Base-by-base conservation (phyloP, 2,329 filamentous ascomycete species). In the Monosporascus sp. region DNA sequence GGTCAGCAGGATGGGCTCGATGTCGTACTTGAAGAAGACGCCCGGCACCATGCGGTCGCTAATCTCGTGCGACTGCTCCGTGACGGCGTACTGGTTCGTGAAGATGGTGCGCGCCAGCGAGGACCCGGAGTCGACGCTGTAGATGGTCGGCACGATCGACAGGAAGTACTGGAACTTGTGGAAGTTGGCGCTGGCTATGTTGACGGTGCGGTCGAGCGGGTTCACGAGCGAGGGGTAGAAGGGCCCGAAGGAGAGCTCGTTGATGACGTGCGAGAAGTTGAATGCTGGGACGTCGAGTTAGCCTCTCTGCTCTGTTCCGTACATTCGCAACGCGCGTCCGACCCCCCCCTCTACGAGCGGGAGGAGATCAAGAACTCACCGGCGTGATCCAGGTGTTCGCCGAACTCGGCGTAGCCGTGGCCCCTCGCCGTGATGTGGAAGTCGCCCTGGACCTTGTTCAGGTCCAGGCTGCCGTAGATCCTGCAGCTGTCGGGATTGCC, bases 121-220 rank as follows among this genome's bases (percentile, higher is more conserved):
- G 38, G 38, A n/a, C 38, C 17, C 38, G 38, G 38, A 41, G 47
- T 78, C 78, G 55, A 87, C 79, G 70, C 84, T 91, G 78, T 97
- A 99, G 65, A 95, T 83, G 5, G 94, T 99, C 2, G 94, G 94
- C 2, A 99, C 94, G 38, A 99, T 81, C 40, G 89, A 96, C 67
- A 97, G 80, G 76, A 94, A 97, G 81, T 99, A 99, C 73, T 99
- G 94, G 77, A 91, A 97, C 73, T 94, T 95, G 82, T 93, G 87
- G 78, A 97, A 97, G 77, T 96, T 81, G 56, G 72, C 69, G 17
- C 78, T 68, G n/a, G 89, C 93, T 3, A 78, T 73, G 65, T 92
- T 89, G 72, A 92, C 84, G 45, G 94, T 97, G 61, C 87, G 86
- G 75, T 97, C 94, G 65, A 99, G 89, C 0, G 94, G 94, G 74